A percentile compares a stretch with the other conserved stretches of the same genome.
These are phyloP conservation scores for Pilatotrama ljubarskyi DNA, from an alignment of 768 basidiomycete genomes.

Conservation along the genomic window DNA sequence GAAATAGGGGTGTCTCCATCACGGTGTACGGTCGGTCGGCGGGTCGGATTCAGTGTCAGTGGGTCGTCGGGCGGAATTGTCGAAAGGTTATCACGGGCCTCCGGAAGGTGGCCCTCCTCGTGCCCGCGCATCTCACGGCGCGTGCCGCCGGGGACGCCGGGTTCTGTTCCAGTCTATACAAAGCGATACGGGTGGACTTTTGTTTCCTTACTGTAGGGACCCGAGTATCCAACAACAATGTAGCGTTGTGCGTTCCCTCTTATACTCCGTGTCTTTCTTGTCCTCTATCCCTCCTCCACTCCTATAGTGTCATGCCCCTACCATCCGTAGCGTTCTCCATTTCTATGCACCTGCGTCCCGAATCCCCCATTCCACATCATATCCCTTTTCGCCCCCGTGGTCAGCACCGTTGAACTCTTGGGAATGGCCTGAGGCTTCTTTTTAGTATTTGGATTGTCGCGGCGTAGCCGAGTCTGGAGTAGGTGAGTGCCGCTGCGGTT, in stretches of 20 bases:
- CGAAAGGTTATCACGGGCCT: not conserved
- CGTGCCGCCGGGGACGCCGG: not conserved
- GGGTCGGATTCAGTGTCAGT: not conserved
- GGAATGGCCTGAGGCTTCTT: too few relatives aligned
- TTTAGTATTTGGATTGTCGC: too few relatives aligned
- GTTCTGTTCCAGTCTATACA: not conserved
- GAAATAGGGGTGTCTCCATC: constrained; percentile 6
- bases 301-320: not conserved
- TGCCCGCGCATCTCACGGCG: not conserved
- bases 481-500: too few relatives aligned
- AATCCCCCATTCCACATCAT: too few relatives aligned
- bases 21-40: not conserved
- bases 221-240: constrained; percentile 16
- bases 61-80: not conserved
- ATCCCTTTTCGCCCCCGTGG: too few relatives aligned
- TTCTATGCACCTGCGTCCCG: too few relatives aligned
- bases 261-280: not conserved
- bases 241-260: constrained; percentile 8
- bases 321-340: too few relatives aligned
- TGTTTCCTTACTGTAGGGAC: constrained; percentile 18
- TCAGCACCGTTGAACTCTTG: too few relatives aligned
- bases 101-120: not conserved
- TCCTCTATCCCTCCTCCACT: not conserved
- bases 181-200: constrained; percentile 3
- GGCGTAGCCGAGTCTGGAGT: too few relatives aligned